Conservation (phyloP, 2,329 filamentous ascomycete species). For the Aspergillus sp. region DNA sequence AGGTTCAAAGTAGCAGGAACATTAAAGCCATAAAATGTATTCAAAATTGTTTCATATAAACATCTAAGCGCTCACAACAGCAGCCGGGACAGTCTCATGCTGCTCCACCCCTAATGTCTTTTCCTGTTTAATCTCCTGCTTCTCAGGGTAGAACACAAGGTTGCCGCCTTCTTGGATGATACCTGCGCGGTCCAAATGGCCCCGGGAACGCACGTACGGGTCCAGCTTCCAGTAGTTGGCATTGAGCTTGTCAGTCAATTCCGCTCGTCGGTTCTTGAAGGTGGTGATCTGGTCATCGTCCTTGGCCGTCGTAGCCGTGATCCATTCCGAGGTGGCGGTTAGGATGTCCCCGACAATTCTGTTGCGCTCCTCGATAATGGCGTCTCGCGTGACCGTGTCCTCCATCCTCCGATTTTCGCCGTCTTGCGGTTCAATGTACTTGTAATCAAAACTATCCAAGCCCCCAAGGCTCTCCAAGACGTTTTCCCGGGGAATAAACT, state of each 20-base stretch:
- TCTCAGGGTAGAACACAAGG: conserved; percentile 59
- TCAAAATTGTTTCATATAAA: neutral
- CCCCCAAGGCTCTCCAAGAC: conserved; percentile 77
- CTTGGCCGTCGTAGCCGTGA: conserved; percentile 43
- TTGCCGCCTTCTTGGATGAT: conserved; percentile 59
- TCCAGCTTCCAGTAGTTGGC: conserved; percentile 84
- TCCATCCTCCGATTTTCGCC: conserved; percentile 70
- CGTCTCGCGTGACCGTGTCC: conserved; percentile 53
- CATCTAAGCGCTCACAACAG: conserved; percentile 2
- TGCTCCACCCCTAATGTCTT: conserved; percentile 12
- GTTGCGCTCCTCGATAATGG: conserved; percentile 54
- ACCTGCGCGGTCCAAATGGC: conserved; percentile 70
- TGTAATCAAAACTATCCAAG: conserved; percentile 71
- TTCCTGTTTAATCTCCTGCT: conserved; percentile 2
- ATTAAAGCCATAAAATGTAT: too few relatives aligned
- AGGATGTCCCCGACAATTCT: conserved; percentile 66
- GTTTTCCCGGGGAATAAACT: conserved; percentile 60
- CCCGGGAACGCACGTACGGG: conserved; percentile 71
- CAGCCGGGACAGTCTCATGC: conserved; percentile 8
- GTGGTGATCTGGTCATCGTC: conserved; percentile 36
- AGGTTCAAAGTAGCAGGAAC: too few relatives aligned
- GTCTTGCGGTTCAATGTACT: conserved; percentile 64
- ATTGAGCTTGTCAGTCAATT: conserved; percentile 55
- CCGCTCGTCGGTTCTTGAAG: conserved; percentile 50
- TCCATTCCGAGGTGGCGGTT: conserved; percentile 64